phyloP scores from a whole-genome alignment of 1,284 basidiomycete species.

The Neolentinus lepideus region DNA sequence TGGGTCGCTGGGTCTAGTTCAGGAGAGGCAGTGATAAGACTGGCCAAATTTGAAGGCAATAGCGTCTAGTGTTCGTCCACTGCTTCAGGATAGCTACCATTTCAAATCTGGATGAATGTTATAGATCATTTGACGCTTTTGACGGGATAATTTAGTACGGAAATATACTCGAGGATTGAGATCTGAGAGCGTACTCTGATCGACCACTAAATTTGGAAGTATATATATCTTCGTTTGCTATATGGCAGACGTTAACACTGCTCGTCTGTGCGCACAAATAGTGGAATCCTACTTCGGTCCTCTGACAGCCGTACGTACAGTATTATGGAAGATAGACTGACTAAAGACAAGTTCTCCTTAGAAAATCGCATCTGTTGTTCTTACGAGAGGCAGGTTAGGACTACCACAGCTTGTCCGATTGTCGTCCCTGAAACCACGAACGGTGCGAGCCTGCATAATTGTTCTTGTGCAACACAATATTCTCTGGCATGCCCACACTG shows the following conservation, averaged over 20 bases:
- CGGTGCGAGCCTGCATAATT: conserved; percentile 69
- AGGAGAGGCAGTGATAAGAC: too few species aligned
- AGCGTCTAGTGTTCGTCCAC: too few species aligned
- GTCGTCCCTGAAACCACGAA: conserved; percentile 58
- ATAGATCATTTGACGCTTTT: too few species aligned
- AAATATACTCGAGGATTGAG: too few species aligned
- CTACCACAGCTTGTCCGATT: conserved; percentile 66
- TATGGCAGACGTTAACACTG: conserved; percentile 71
- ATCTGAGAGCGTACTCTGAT: too few species aligned
- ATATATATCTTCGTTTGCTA: neutral
- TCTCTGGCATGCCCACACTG: conserved; percentile 73
- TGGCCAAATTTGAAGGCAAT: too few species aligned
- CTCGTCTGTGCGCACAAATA: conserved; percentile 68
- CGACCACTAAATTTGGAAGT: too few species aligned
- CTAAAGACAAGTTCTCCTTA: conserved; percentile 20
- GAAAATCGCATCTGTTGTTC: conserved; percentile 78
- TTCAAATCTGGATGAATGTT: too few species aligned
- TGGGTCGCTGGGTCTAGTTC: too few species aligned
- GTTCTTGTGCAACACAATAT: conserved; percentile 91
- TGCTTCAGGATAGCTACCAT: too few species aligned
- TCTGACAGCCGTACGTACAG: conserved; percentile 56
- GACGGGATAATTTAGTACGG: too few species aligned
- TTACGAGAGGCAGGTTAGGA: conserved; percentile 79
- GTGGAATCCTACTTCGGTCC: conserved; percentile 76
- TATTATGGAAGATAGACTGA: conserved; percentile 6